Evolutionary conservation across 331 rosid species (phyloP).

Genomic region (Stylosanthes scabra): DNA sequence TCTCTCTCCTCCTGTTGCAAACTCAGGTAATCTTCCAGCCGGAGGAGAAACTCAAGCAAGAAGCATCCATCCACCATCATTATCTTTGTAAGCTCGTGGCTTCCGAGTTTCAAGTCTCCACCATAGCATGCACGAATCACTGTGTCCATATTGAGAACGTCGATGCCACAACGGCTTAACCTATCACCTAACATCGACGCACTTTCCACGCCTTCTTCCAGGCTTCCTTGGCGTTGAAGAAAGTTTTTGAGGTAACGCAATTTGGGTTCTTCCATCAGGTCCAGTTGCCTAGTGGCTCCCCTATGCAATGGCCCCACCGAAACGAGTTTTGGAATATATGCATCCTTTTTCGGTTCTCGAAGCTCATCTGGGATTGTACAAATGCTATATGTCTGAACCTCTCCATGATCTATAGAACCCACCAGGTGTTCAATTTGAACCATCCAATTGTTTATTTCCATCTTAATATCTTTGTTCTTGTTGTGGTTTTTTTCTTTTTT

Average conservation of each 20-base stretch:
- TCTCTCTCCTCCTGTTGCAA: background rate
- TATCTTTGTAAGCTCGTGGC: slow-evolving; percentile 26
- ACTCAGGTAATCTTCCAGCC: background rate
- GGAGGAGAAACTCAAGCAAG: slow-evolving; percentile 34
- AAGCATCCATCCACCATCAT: slow-evolving; percentile 46
- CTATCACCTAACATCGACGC: background rate
- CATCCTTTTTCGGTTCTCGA: background rate
- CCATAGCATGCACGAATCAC: slow-evolving; percentile 23
- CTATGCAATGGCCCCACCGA: slow-evolving; percentile 42
- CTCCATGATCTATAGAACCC: slow-evolving; percentile 18
- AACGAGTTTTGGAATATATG: slow-evolving; percentile 31
- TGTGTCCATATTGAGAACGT: background rate
- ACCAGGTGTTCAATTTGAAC: slow-evolving; percentile 27
- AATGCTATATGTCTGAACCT: slow-evolving; percentile 42
- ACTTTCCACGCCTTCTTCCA: background rate
- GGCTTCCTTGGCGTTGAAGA: background rate
- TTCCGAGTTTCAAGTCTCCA: background rate
- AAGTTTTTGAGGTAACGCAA: slow-evolving; percentile 34
- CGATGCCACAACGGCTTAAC: background rate
- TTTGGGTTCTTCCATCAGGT: slow-evolving; percentile 42
- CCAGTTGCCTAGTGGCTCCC: slow-evolving; percentile 18
- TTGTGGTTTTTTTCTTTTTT: no score
- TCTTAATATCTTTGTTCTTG: background rate
- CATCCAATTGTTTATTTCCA: slow-evolving; percentile 26
- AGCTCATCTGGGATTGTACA: background rate